These are phyloP conservation scores for Xerocomus spinulosus DNA, from an alignment of 768 basidiomycete genomes.

Conservation along the genomic window DNA sequence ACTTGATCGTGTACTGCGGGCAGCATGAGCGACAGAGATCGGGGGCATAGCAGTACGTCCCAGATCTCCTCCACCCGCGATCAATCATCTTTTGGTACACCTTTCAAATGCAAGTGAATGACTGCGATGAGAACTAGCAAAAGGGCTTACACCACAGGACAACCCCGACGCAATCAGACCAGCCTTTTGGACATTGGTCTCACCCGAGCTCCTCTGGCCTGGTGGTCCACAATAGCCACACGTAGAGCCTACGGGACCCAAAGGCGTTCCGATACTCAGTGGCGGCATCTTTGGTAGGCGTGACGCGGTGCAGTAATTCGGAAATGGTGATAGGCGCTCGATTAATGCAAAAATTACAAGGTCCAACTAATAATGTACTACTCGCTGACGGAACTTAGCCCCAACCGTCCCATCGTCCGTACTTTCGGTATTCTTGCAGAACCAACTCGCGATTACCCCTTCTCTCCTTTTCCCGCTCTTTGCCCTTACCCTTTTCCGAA, in stretches of 20 bases:
- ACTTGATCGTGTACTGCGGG: conserved; percentile 94
- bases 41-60: conserved; percentile 84
- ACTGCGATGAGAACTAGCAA: background rate
- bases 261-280: conserved; percentile 26
- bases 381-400: conserved; percentile 39
- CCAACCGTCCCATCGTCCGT: conserved; percentile 91
- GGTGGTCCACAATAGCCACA: conserved; percentile 69
- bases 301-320: too few relatives aligned
- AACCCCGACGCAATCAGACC: conserved; percentile 47
- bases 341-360: too few relatives aligned
- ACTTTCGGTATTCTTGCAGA: conserved; percentile 73
- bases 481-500: conserved; percentile 51
- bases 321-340: too few relatives aligned
- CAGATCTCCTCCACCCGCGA: conserved; percentile 81
- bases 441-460: conserved; percentile 63
- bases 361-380: too few relatives aligned
- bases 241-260: conserved; percentile 32
- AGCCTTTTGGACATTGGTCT: conserved; percentile 46
- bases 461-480: conserved; percentile 48
- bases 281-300: too few relatives aligned
- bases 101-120: conserved; percentile 34
- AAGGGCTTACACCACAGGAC: conserved; percentile 44
- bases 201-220: conserved; percentile 39
- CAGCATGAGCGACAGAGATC: conserved; percentile 81
- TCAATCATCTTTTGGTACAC: conserved; percentile 81